Base-by-base conservation (phyloP, 2,329 filamentous ascomycete genomes). In the Phyllosticta ampelicida region DNA sequence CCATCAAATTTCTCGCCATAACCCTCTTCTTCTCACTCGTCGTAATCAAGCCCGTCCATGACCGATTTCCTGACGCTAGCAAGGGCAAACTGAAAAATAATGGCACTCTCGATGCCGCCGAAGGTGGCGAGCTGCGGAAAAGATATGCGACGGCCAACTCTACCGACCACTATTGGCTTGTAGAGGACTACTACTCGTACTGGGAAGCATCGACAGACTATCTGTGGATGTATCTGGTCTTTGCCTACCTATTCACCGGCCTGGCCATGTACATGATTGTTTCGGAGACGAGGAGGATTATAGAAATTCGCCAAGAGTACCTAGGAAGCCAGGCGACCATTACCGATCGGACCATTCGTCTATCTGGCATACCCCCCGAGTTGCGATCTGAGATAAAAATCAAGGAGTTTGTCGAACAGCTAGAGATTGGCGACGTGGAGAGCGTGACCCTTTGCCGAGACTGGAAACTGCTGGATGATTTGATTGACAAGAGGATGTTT, bases 311-410 rank as follows among this genome's bases (percentile, higher is more conserved):
- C 21, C 94, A 99, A 71, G 85, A 90, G 60, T 99, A 96, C 68
- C 80, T 99, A 9, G 94, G 94, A 11, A 90, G 86, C 20, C 92
- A 97, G 71, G 91, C 88, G 0, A 97, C 92, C n/a, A 83, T 96
- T 55, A 97, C 94, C 1, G 94, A 99, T 72, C 85, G 91, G 29
- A 99, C 94, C 0, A 91, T 99, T 66, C 86, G 90, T 21, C 75
- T 99, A 18, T 94, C 92, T 0, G 92, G 92, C 0, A 92, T 99
- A 20, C 94, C 95, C 0, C 69, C 73, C 3, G 85, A 92, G 21
- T 74, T 97, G 60, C 82, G 89, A 59, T 87, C 87, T 0, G 92
- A 97, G 70, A 81, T 84, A 9, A 86, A 86, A 65, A 89, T 99
- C 64, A 94, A 89, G 69, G 79, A 88, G 2, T 86, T 96, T 58